These are phyloP conservation scores for Rosa multiflora DNA, from an alignment of 306 rosid species.

Conservation along the genomic window DNA sequence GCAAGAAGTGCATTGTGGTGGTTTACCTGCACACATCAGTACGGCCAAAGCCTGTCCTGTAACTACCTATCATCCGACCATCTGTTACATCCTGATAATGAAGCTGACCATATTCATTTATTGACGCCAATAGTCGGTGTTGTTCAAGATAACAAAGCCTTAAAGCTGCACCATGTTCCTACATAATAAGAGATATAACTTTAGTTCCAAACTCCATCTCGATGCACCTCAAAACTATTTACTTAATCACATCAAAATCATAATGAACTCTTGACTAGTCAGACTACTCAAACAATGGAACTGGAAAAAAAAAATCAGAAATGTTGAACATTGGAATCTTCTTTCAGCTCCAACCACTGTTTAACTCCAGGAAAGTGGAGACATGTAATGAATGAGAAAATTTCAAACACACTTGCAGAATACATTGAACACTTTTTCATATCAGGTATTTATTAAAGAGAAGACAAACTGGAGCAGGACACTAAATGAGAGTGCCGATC, in stretches of 20 bases:
- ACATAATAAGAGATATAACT: slow-evolving; percentile 11
- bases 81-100: slow-evolving; percentile 80
- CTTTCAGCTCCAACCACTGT: background rate
- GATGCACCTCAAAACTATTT: slow-evolving; percentile 15
- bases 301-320: background rate
- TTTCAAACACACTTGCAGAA: background rate
- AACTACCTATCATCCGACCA: slow-evolving; percentile 56
- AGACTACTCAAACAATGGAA: background rate
- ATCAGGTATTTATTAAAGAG: background rate
- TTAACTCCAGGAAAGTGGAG: background rate
- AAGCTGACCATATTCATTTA: slow-evolving; percentile 82
- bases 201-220: background rate
- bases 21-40: slow-evolving; percentile 80
- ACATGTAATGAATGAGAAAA: background rate
- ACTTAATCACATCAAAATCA: background rate
- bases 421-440: background rate
- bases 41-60: slow-evolving; percentile 74
- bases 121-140: slow-evolving; percentile 74
- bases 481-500: background rate
- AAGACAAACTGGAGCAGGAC: background rate
- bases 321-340: background rate
- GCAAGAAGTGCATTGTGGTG: slow-evolving; percentile 71
- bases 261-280: background rate
- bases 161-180: slow-evolving; percentile 83
- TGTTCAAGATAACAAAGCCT: slow-evolving; percentile 78